Base-by-base conservation (phyloP, 225 moss, liverwort and hornwort species). In the Asterella californica region DNA sequence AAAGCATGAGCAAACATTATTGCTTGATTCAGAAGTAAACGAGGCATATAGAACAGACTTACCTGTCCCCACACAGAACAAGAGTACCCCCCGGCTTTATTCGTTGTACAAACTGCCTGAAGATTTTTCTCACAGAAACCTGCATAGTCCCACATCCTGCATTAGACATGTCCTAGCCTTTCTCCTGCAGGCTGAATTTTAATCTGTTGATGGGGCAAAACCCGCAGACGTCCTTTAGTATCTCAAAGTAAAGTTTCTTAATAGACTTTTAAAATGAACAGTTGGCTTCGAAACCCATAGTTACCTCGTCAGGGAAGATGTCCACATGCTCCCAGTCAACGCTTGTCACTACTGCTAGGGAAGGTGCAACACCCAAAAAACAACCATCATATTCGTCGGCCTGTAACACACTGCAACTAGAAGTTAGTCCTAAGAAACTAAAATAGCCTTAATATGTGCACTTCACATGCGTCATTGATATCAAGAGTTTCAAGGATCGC, bases 341-440 rank as follows among this genome's bases (percentile, higher is more conserved):
- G 77, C 90, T 95, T 66, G 91, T 99, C 55, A 99, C 93, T 38
- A 99, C 87, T 74, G 99, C 99, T 82, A 99, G 79, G 53, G 89
- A 90, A 78, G 99, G 99, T 76, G 87, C 84, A 68, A 99, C 82
- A 75, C 93, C 91, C 67, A 99, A 83, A 77, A 99, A 99, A 79
- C 95, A 99, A 74, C 91, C 87, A 85, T 92, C 99, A 75, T 99
- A 99, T 83, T 99, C 99, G 83, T 95, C 95, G 77, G 95, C 95
- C 99, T 99, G 95, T 84, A 88, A 48, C 77, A 70, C 27, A 60
- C 34, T 74, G 80, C 74, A 60, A 61, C 62, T n/a, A 10, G 78
- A 37, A 36, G 59, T 76, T 46, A 76, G 42, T 59, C 45, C 32
- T 61, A 17, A 45, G 30, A 32, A 22, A 46, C 19, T 27, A 18